Evolutionary conservation across 306 rosid species (phyloP), one percentile per base, ranked within the genome.

Genomic region (Quercus berberidifolia): DNA sequence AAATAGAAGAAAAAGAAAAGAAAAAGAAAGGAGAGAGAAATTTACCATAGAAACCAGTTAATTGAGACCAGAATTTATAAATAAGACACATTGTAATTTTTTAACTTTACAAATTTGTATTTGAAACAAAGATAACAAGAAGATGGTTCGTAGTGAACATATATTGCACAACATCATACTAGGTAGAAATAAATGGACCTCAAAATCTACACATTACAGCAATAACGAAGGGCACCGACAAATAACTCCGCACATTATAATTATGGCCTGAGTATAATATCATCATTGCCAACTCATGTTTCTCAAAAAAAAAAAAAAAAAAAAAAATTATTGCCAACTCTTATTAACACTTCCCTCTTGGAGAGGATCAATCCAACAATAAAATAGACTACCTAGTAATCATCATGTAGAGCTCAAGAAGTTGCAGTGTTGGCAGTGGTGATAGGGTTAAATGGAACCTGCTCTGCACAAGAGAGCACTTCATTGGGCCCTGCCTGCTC

Each of bases 401-500:
- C 38, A 74, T 56, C 71, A 65, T 30, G 73, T 62, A 69, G 73
- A 81, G 73, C 63, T 86, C 87, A 91, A 82, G 97, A 87, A n/a
- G 95, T 78, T 65, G 91, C 81, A 10, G 89, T 19, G 4, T 71
- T 13, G 25, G 79, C 5, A 54, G 87, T 18, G 49, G 85, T 21
- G 65, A 83, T 31, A n/a, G 99, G 98, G 80, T 95, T 93, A 78
- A 95, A 95, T 21, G 90, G 77, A 51, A 15, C 82, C 88, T 93
- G 97, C 86, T 93, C 97, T 5, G 88, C 97, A 41, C 98, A 95
- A 19, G 87, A 35, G 64, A 95, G 91, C 55, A 69, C 20, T 0
- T 93, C 96, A 74, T 88, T 82, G 65, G 90, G 6, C 18, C 99
- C 99, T 49, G 92, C 94, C 51, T 83, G 20, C 33, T 91, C 99